Evolutionary conservation across 495 filamentous ascomycete species (phyloP).

Genomic region (Lasiosphaeris hirsuta): DNA sequence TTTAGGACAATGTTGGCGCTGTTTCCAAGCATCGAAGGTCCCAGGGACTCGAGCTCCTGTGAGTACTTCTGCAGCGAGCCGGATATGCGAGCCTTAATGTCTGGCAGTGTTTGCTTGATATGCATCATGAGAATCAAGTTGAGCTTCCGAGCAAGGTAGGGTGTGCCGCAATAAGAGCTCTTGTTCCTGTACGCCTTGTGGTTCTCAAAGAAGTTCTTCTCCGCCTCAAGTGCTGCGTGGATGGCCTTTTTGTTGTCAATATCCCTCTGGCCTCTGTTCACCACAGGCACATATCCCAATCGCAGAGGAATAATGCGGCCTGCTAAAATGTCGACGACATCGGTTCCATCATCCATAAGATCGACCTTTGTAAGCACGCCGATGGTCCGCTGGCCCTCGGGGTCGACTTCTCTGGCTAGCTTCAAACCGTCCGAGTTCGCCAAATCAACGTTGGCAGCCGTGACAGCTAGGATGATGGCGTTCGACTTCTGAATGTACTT

Average conservation of each 20-base stretch:
- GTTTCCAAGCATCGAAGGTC: conserved; percentile 95
- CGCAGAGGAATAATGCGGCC: conserved; percentile 95
- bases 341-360: conserved; percentile 98
- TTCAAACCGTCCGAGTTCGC: conserved; percentile 98
- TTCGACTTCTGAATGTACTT: conserved; percentile 99
- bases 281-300: conserved; percentile 95
- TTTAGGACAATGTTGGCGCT: conserved; percentile 93
- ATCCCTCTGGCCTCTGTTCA: conserved; percentile 98
- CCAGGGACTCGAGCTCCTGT: conserved; percentile 74
- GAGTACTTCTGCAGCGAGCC: conserved; percentile 90
- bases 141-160: conserved; percentile 92
- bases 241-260: conserved; percentile 97
- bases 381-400: conserved; percentile 96
- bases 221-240: conserved; percentile 85
- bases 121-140: conserved; percentile 99
- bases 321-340: conserved; percentile 98
- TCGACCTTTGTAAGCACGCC: conserved; percentile 99
- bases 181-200: conserved; percentile 99
- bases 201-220: conserved; percentile 97
- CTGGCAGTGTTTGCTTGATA: conserved; percentile 98
- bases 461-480: conserved; percentile 96
- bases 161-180: conserved; percentile 96
- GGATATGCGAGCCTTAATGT: conserved; percentile 94
- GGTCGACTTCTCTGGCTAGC: conserved; percentile 94
- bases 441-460: conserved; percentile 93